Conservation (phyloP, 495 filamentous ascomycete genomes). For the Trichoderma virens region DNA sequence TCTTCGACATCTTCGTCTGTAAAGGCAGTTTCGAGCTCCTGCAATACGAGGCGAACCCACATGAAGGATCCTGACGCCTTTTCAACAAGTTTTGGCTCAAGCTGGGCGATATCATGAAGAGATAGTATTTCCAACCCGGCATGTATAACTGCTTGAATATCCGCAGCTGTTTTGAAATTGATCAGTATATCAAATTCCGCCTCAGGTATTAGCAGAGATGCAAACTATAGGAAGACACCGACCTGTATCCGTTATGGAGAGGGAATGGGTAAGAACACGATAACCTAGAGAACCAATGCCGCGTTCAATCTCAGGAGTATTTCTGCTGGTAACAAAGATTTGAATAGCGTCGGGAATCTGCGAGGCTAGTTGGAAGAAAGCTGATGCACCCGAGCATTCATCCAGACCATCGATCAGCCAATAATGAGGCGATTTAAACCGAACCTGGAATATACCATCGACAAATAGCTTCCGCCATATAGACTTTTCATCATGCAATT, state of each 20-base stretch:
- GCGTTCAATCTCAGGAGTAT: slow-evolving; percentile 16
- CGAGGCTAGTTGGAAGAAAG: slow-evolving; percentile 16
- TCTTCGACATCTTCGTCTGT: slow-evolving; percentile 23
- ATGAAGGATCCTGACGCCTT: slow-evolving; percentile 28
- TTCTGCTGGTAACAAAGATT: slow-evolving; percentile 21
- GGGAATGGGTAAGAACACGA: not conserved
- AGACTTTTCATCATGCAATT: slow-evolving; percentile 14
- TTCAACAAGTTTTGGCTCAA: slow-evolving; percentile 11
- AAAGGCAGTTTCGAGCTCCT: slow-evolving; percentile 22
- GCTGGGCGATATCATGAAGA: no score
- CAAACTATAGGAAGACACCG: no score
- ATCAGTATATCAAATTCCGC: no score
- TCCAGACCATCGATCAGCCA: slow-evolving; percentile 25
- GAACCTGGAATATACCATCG: slow-evolving; percentile 13
- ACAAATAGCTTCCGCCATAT: slow-evolving; percentile 22
- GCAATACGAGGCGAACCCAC: slow-evolving; percentile 25
- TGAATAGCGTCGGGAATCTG: slow-evolving; percentile 12
- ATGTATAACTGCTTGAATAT: no score
- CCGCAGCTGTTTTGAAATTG: no score
- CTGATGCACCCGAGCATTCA: slow-evolving; percentile 14
- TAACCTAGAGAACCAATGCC: slow-evolving; percentile 11
- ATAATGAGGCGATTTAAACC: slow-evolving; percentile 10
- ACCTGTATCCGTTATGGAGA: slow-evolving; percentile 24
- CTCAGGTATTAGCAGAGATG: no score
- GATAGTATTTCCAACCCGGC: no score